Evolutionary conservation across 768 basidiomycete genomes (phyloP), one percentile per base, ranked within the genome.

Genomic region (Pisolithus microcarpus): DNA sequence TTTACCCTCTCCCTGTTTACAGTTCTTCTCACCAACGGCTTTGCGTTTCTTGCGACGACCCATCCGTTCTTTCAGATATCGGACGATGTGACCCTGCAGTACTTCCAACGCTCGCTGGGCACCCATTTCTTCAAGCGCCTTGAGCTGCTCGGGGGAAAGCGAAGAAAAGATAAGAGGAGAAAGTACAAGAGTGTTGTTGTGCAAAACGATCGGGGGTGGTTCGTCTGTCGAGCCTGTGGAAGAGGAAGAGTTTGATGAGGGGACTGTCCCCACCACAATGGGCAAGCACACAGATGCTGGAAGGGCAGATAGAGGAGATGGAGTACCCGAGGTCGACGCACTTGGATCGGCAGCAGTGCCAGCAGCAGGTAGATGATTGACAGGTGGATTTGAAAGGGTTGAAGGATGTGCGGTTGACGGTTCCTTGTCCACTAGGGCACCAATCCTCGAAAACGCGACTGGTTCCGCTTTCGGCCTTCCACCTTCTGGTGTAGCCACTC

Each of bases 151-250:
- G 40, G 76, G 72, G 4, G 85, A 80, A 11, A 95, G 76, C 49
- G 83, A 82, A 8, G 84, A 78, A 62, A 96, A 96, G 31, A 95
- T 85, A 19, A 77, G 75, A 2, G 93, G 93, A 59, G 90, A 87
- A 36, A 96, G 79, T 50, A 91, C 80, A 19, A 96, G 77, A 28
- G 79, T 85, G 48, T 89, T 84, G 56, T 91, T 84, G 55, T 94
- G 90, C 11, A 94, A 70, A 21, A 90, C 80, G 72, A 96, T 91
- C 30, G 82, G 82, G 21, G 66, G 50, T 53, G 63, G 75, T 48
- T 80, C 76, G 51, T 78, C 72, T n/a, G 67, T 51, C 15, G 61
- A 52, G 4, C 67, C 52, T 60, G 74, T 56, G 18, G 31, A 28
- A 19, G 45, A 46, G 64, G 77, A 54, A 13, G 84, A 75, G 55